These are phyloP conservation scores for Patellifolia procumbens DNA, from an alignment of 179 eudicot genomes.

Conservation along the genomic window DNA sequence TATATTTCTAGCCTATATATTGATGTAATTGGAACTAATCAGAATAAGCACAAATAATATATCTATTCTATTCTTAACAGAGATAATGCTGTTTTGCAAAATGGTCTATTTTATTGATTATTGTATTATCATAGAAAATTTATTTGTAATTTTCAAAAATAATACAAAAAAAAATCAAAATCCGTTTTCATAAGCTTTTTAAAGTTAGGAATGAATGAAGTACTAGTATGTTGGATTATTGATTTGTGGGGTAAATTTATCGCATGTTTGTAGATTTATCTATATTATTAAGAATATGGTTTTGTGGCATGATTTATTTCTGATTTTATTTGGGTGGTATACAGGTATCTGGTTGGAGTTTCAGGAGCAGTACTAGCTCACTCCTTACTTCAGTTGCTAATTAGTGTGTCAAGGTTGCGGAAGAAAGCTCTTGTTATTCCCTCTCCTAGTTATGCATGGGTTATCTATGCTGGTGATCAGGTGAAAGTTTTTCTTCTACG, in stretches of 20 bases:
- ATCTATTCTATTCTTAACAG: too few species aligned
- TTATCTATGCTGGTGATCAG: slow-evolving; percentile 87
- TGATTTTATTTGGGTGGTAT: neutral
- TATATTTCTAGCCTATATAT: too few species aligned
- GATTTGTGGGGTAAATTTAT: neutral
- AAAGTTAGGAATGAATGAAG: too few species aligned
- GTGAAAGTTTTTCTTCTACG: slow-evolving; percentile 29
- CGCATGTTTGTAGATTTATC: neutral
- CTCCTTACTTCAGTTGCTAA: slow-evolving; percentile 63
- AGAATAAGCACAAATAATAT: too few species aligned
- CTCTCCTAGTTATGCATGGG: slow-evolving; percentile 75
- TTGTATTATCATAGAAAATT: too few species aligned
- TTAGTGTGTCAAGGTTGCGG: slow-evolving; percentile 49
- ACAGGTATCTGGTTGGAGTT: slow-evolving; percentile 77
- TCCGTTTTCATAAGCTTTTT: too few species aligned
- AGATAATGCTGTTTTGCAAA: too few species aligned
- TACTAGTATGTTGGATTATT: too few species aligned
- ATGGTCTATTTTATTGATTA: too few species aligned
- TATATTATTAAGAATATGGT: neutral
- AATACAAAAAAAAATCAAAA: too few species aligned
- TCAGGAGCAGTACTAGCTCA: slow-evolving; percentile 69
- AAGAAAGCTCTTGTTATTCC: slow-evolving; percentile 53
- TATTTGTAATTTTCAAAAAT: too few species aligned
- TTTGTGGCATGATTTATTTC: neutral
- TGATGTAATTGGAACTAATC: too few species aligned